Conservation (phyloP, 2,329 filamentous ascomycete species). For the Botrytis fabae region DNA sequence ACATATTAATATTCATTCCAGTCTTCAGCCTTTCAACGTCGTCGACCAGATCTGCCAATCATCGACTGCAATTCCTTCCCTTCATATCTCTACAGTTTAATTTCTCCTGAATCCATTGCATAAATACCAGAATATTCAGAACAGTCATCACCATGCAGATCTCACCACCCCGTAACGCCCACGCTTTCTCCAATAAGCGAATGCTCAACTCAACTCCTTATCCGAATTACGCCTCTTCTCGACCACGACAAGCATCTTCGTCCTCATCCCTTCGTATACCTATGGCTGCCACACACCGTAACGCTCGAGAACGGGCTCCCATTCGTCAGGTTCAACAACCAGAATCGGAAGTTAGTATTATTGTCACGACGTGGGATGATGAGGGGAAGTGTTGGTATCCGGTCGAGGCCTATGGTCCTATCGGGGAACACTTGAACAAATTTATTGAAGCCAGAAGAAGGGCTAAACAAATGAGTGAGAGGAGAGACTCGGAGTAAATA, state of each 20-base stretch:
- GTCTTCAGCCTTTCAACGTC: constrained; percentile 13
- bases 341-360: constrained; percentile 25
- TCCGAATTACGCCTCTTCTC: constrained; percentile 5
- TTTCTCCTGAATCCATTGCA: background rate
- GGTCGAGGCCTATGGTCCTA: constrained; percentile 23
- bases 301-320: constrained; percentile 18
- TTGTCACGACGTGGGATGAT: constrained; percentile 26
- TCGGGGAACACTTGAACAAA: constrained; percentile 22
- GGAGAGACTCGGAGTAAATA: background rate
- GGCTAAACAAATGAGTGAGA: constrained; percentile 17
- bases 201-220: constrained; percentile 11
- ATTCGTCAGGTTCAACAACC: constrained; percentile 19
- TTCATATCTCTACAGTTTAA: background rate
- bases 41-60: background rate
- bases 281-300: constrained; percentile 2
- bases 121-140: constrained; percentile 1
- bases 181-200: constrained; percentile 23
- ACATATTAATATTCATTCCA: constrained; percentile 22
- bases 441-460: constrained; percentile 23
- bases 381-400: constrained; percentile 25
- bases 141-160: constrained; percentile 21
- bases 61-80: background rate
- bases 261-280: constrained; percentile 17
- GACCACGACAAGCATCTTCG: constrained; percentile 17
- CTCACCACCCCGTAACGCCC: constrained; percentile 23